phyloP scores from a whole-genome alignment of 78 protist species.

The Dictyostelium firmibasis region DNA sequence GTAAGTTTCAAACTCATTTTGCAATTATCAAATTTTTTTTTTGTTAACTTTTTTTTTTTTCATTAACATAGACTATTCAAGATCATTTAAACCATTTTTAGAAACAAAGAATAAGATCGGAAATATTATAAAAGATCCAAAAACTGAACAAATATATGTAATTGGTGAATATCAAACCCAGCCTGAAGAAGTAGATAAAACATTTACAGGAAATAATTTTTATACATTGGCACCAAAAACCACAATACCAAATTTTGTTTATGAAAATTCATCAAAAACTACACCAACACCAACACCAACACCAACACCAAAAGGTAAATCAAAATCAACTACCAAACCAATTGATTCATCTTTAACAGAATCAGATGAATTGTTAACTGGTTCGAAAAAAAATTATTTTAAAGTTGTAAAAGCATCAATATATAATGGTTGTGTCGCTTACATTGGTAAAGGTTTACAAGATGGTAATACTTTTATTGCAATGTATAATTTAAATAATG shows the following conservation, averaged over 20 bases:
- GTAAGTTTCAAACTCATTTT: not conserved
- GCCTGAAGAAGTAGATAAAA: not conserved
- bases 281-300: not conserved
- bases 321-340: not conserved
- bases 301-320: not conserved
- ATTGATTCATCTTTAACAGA: not conserved
- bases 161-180: conserved; percentile 1
- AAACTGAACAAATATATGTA: not conserved
- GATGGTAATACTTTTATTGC: not conserved
- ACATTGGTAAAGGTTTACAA: not conserved
- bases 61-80: not conserved
- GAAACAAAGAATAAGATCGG: not conserved
- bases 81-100: not conserved
- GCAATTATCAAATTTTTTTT: no score
- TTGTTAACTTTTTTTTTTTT: no score
- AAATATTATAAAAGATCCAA: not conserved
- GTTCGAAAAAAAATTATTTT: not conserved
- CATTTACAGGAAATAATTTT: not conserved
- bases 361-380: not conserved
- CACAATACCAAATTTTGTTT: not conserved
- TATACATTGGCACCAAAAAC: not conserved
- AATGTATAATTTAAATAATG: not conserved
- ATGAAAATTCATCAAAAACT: not conserved
- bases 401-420: not conserved
- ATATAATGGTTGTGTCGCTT: not conserved